phyloP scores from a whole-genome alignment of 352 stramenopile species.

The Phytophthora europaea region DNA sequence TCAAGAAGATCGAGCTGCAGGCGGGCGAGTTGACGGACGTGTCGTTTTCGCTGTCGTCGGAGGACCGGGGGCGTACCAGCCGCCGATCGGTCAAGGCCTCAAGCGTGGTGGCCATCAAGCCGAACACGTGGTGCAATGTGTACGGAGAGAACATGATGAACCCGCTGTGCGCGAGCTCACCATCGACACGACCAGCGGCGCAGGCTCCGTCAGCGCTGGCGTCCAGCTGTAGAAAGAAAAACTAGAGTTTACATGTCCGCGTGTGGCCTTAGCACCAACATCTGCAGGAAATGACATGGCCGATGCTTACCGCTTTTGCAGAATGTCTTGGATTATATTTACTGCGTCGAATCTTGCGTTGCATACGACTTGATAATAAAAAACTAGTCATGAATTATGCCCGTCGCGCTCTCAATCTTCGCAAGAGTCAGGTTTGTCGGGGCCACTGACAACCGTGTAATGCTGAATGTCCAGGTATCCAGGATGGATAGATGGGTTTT shows the following conservation, averaged over 20 bases:
- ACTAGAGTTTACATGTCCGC: not conserved
- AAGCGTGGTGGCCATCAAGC: conserved; percentile 65
- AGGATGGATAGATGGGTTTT: not conserved
- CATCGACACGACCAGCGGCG: conserved; percentile 34
- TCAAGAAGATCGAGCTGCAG: conserved; percentile 78
- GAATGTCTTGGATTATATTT: not conserved
- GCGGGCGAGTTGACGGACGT: conserved; percentile 49
- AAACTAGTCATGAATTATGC: conserved; percentile 18
- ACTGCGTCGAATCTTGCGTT: not conserved
- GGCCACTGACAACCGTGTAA: not conserved
- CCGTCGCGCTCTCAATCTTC: not conserved
- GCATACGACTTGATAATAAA: conserved; percentile 36
- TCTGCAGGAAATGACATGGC: not conserved
- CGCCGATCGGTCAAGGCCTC: conserved; percentile 58
- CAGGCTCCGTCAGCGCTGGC: conserved; percentile 20
- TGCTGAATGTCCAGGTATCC: not conserved
- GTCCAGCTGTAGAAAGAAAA: conserved; percentile 11
- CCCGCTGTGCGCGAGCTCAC: conserved; percentile 57
- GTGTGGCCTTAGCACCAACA: not conserved
- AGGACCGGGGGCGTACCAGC: conserved; percentile 72
- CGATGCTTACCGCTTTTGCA: not conserved
- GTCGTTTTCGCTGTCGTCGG: conserved; percentile 53
- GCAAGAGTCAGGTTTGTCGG: not conserved
- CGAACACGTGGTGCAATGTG: conserved; percentile 75
- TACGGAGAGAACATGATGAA: conserved; percentile 53